Percentiles rank a stretch among this genome's conserved stretches.
These are phyloP conservation scores for Picochlorum sp. DNA, from an alignment of 139 green algal species.

Conservation along the genomic window DNA sequence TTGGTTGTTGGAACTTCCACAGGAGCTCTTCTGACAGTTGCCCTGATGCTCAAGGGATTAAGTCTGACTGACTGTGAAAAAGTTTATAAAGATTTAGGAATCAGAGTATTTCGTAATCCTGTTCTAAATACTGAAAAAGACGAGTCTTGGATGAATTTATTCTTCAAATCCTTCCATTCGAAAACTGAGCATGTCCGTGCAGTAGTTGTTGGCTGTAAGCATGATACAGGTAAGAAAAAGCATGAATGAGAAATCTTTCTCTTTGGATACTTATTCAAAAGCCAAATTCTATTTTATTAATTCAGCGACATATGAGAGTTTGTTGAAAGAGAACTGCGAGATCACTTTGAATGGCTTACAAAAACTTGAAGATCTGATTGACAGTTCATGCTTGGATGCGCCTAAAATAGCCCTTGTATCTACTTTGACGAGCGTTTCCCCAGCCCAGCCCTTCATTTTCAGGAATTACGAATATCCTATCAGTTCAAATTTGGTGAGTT, in stretches of 20 bases:
- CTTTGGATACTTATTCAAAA: neutral
- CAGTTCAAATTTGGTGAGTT: neutral
- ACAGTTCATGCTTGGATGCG: conserved; percentile 45
- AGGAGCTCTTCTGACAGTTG: conserved; percentile 78
- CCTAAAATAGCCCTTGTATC: conserved; percentile 69
- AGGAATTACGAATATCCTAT: conserved; percentile 69
- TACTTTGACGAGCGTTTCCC: conserved; percentile 62
- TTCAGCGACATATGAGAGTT: conserved; percentile 52
- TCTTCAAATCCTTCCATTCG: conserved; percentile 34
- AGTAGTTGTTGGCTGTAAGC: conserved; percentile 66
- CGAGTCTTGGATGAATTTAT: conserved; percentile 38
- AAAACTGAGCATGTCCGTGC: conserved; percentile 26
- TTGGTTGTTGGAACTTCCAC: conserved; percentile 75
- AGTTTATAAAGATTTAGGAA: conserved; percentile 70
- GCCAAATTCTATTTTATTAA: neutral
- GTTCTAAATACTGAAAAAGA: conserved; percentile 16
- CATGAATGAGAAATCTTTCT: neutral
- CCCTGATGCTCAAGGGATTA: conserved; percentile 54
- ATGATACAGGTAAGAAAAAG: conserved; percentile 51
- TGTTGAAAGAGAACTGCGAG: conserved; percentile 59
- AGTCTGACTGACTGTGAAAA: conserved; percentile 68
- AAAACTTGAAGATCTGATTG: conserved; percentile 33
- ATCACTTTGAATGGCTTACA: conserved; percentile 13
- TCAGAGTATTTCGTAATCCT: conserved; percentile 45
- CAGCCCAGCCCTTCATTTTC: conserved; percentile 80